Evolutionary conservation across 768 basidiomycete species (phyloP), one percentile per base, ranked within the genome.

Genomic region (Russula sp.): DNA sequence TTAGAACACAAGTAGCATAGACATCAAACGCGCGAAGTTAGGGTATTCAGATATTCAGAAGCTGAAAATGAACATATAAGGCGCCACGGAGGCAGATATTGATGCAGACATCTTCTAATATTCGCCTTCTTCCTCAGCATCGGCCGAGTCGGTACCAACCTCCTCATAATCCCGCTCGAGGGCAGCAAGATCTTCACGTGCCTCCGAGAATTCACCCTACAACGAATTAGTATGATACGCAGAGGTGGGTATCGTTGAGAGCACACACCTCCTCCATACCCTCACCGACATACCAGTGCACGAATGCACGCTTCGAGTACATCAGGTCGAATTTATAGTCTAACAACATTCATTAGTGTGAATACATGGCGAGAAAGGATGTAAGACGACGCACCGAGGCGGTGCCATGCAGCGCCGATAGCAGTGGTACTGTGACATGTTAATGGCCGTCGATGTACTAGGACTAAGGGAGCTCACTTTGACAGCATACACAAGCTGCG

Each of bases 261-360:
- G 10, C 75, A 36, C 76, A 34, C 66, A 80, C 84, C 81, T 98
- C 96, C 75, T 98, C 96, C 96, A 98, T 98, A 81, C 96, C 96
- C 79, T 98, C 95, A 74, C 95, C 95, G 67, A 97, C 95, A 73
- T 95, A 96, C 94, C 93, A 90, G 75, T 91, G 89, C 28, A 90
- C 88, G 68, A 92, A 92, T 54, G 92, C 92, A 75, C 91, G 90
- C 76, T 92, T 97, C 66, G 94, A 95, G 82, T 96, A 98, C 77
- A 98, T 86, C 71, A 98, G 84, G 75, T 98, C 96, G 76, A 98
- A 98, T 78, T 98, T 98, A 82, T 96, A 89, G 78, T 98, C 96
- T 85, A 67, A 4, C 44, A 30, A 5, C 34, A 59, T 14, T 52
- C 72, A 53, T 73, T 40, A 48, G 68, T 26, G 61, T 32, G 44